A percentile compares a stretch with the other conserved stretches of the same genome.
Conservation (phyloP, 441 rosid genomes). For the Bocquillonia castaneifolia region DNA sequence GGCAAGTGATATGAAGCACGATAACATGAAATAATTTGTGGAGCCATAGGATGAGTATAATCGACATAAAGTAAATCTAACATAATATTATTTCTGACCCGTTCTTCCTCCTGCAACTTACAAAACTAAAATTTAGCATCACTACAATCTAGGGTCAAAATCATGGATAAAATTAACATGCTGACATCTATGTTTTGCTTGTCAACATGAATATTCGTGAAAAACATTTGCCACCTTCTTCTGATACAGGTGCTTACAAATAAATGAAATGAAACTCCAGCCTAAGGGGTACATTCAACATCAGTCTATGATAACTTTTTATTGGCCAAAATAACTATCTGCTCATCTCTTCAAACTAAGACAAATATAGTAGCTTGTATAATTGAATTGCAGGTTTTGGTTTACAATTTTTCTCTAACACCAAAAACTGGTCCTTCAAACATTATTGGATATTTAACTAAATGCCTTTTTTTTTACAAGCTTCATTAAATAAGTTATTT, state of each 20-base stretch:
- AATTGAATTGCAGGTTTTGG: not conserved
- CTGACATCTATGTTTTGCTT: not conserved
- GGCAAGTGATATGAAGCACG: constrained; percentile 27
- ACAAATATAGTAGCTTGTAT: no score
- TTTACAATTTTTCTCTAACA: not conserved
- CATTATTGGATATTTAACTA: not conserved
- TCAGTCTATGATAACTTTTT: no score
- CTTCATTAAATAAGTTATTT: not conserved
- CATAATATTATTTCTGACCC: constrained; percentile 68
- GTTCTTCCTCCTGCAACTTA: constrained; percentile 66
- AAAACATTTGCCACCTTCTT: not conserved
- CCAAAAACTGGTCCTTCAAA: not conserved
- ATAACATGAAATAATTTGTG: constrained; percentile 39
- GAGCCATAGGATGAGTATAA: constrained; percentile 56
- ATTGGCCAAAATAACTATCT: not conserved
- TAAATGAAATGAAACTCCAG: not conserved
- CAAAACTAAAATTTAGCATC: constrained; percentile 20
- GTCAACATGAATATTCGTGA: no score
- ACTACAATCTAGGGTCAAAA: not conserved
- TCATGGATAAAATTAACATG: not conserved
- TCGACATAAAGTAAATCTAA: constrained; percentile 74
- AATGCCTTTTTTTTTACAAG: not conserved
- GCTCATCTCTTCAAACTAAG: not conserved
- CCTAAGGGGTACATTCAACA: not conserved
- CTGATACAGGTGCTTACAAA: not conserved